Conservation (phyloP, 805 yeast genomes). For the Kluyveromyces nonfermentans region DNA sequence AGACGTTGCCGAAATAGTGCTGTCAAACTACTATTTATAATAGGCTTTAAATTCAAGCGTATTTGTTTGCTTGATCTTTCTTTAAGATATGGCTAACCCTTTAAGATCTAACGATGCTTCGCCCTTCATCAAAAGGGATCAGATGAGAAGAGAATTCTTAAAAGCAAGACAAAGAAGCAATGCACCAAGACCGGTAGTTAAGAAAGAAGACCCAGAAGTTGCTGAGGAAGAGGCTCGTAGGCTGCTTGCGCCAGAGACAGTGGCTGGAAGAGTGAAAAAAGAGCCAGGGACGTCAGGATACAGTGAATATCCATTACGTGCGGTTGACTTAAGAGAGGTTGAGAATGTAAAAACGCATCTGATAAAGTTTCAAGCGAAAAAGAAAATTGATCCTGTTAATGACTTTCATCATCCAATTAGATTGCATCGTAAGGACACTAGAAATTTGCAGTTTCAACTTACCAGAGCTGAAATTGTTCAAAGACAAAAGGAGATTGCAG, state of each 20-base stretch:
- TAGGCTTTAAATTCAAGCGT: too few species aligned
- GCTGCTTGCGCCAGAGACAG: conserved; percentile 14
- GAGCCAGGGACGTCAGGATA: conserved; percentile 24
- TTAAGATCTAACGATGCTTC: conserved; percentile 16
- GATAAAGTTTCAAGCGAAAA: conserved; percentile 66
- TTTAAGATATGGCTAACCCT: conserved; percentile 6
- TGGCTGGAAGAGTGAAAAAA: conserved; percentile 12
- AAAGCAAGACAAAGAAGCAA: conserved; percentile 20
- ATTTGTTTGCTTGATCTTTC: too few species aligned
- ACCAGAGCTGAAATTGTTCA: conserved; percentile 68
- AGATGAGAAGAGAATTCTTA: conserved; percentile 27
- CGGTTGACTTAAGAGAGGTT: conserved; percentile 63
- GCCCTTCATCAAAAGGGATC: conserved; percentile 31
- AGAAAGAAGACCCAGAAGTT: conserved; percentile 28
- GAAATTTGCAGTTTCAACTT: conserved; percentile 78
- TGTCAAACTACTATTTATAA: too few species aligned
- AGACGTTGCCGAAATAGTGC: too few species aligned
- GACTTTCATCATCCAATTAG: conserved; percentile 78
- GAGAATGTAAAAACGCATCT: conserved; percentile 71
- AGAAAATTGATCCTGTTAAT: conserved; percentile 57
- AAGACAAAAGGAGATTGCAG: conserved; percentile 41
- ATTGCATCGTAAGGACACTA: conserved; percentile 88
- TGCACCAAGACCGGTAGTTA: conserved; percentile 16
- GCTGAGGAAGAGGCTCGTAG: conserved; percentile 19
- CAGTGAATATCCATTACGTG: conserved; percentile 43